A percentile compares a stretch with the other conserved stretches of the same genome.
phyloP scores from a whole-genome alignment of 768 basidiomycete genomes.

The Lentinula raphanica region DNA sequence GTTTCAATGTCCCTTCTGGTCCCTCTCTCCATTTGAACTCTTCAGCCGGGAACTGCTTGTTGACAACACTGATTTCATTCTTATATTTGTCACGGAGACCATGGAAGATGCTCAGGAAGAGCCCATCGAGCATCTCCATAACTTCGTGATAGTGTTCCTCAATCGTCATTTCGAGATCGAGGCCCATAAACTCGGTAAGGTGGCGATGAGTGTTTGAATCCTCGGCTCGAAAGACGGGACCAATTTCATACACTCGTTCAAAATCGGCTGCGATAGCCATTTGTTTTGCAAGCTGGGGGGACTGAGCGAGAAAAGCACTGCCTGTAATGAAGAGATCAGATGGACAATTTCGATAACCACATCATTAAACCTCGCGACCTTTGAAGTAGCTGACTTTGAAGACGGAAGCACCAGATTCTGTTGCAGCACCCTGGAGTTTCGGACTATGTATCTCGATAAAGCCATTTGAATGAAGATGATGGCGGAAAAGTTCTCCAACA shows the following conservation, averaged over 20 bases:
- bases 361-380: constrained; percentile 39
- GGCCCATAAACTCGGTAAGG: constrained; percentile 96
- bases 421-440: constrained; percentile 94
- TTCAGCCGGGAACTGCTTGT: constrained; percentile 89
- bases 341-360: background rate
- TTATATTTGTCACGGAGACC: constrained; percentile 71
- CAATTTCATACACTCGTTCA: constrained; percentile 97
- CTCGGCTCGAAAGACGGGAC: constrained; percentile 94
- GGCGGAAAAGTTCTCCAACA: constrained; percentile 85
- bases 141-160: constrained; percentile 99
- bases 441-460: constrained; percentile 97
- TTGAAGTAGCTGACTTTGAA: constrained; percentile 99
- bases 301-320: constrained; percentile 89
- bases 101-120: constrained; percentile 84
- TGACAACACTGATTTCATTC: constrained; percentile 77
- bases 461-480: constrained; percentile 63
- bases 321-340: constrained; percentile 43
- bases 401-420: constrained; percentile 93
- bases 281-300: constrained; percentile 96
- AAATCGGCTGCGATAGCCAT: constrained; percentile 99
- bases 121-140: constrained; percentile 82
- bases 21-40: constrained; percentile 94
- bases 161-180: constrained; percentile 98
- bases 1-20: constrained; percentile 78
- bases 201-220: constrained; percentile 97